A percentile compares a stretch with the other conserved stretches of the same genome.
Evolutionary conservation across 306 rosid genomes (phyloP).

Genomic region (Dryas alaskensis): DNA sequence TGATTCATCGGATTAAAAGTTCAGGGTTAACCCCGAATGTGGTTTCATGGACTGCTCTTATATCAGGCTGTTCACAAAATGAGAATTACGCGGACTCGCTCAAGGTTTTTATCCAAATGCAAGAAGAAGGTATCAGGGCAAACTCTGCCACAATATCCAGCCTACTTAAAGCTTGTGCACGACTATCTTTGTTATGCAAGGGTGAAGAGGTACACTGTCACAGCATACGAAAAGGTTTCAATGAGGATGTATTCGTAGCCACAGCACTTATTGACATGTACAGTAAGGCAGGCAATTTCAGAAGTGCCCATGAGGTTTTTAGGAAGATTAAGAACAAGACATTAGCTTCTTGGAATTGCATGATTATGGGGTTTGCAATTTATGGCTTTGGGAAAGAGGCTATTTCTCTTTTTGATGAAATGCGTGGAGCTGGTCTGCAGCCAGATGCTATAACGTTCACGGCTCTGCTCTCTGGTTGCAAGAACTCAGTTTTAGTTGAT

Average conservation of each 20-base stretch:
- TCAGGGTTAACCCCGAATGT: conserved; percentile 58
- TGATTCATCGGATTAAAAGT: conserved; percentile 44
- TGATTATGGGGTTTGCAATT: conserved; percentile 67
- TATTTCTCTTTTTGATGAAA: conserved; percentile 42
- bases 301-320: conserved; percentile 47
- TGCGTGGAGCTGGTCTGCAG: conserved; percentile 35
- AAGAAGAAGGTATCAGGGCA: conserved; percentile 50
- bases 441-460: conserved; percentile 68
- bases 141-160: conserved; percentile 54
- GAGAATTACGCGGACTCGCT: conserved; percentile 44
- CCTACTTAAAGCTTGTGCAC: conserved; percentile 59
- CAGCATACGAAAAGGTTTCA: conserved; percentile 36
- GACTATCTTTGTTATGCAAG: conserved; percentile 50
- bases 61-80: conserved; percentile 62
- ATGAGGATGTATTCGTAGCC: conserved; percentile 46
- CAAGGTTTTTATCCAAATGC: conserved; percentile 55
- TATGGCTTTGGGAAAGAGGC: conserved; percentile 58
- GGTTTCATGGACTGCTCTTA: conserved; percentile 72
- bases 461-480: conserved; percentile 68
- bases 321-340: conserved; percentile 49
- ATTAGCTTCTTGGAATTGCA: conserved; percentile 72
- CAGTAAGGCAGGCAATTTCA: conserved; percentile 55
- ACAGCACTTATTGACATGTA: conserved; percentile 60
- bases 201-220: conserved; percentile 65
- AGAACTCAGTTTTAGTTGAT: conserved; percentile 58